A percentile compares a stretch with the other conserved stretches of the same genome.
These are phyloP conservation scores for Clarkia xantiana DNA, from an alignment of 345 rosid genomes.

Conservation along the genomic window DNA sequence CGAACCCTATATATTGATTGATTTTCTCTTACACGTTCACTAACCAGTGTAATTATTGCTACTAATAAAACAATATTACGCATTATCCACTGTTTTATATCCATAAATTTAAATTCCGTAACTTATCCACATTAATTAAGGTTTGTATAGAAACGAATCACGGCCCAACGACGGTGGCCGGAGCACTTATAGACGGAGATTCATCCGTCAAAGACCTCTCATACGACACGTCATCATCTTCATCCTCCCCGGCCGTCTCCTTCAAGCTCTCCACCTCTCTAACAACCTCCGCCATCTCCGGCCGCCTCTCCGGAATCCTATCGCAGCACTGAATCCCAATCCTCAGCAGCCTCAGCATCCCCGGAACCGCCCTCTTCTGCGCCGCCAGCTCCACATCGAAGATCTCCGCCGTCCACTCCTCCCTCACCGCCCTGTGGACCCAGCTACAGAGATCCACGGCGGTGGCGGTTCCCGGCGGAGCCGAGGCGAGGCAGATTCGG, in stretches of 20 bases:
- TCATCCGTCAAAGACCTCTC: slow-evolving; percentile 9
- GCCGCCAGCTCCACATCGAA: slow-evolving; percentile 31
- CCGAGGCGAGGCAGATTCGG: slow-evolving; percentile 17
- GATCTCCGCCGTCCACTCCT: slow-evolving; percentile 56
- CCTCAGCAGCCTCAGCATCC: slow-evolving; percentile 33
- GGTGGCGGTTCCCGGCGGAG: slow-evolving; percentile 32
- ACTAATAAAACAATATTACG: too few species aligned
- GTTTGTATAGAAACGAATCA: too few species aligned
- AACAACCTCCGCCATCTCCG: slow-evolving; percentile 30
- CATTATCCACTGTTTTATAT: too few species aligned
- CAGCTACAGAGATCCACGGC: slow-evolving; percentile 38
- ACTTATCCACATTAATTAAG: too few species aligned
- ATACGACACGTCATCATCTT: neutral
- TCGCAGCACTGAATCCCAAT: slow-evolving; percentile 35
- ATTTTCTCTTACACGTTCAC: too few species aligned
- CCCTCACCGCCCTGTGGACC: slow-evolving; percentile 47
- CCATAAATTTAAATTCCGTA: too few species aligned
- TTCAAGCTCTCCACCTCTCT: slow-evolving; percentile 5
- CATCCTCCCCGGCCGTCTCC: neutral
- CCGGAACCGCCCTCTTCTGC: slow-evolving; percentile 20
- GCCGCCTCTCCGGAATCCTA: slow-evolving; percentile 30
- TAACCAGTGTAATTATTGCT: too few species aligned
- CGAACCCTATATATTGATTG: too few species aligned
- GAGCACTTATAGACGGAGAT: slow-evolving; percentile 6
- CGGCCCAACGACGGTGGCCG: neutral